A percentile compares a stretch with the other conserved stretches of the same genome.
These are phyloP conservation scores for Boechera divaricarpa DNA, from an alignment of 345 rosid genomes.

Conservation along the genomic window DNA sequence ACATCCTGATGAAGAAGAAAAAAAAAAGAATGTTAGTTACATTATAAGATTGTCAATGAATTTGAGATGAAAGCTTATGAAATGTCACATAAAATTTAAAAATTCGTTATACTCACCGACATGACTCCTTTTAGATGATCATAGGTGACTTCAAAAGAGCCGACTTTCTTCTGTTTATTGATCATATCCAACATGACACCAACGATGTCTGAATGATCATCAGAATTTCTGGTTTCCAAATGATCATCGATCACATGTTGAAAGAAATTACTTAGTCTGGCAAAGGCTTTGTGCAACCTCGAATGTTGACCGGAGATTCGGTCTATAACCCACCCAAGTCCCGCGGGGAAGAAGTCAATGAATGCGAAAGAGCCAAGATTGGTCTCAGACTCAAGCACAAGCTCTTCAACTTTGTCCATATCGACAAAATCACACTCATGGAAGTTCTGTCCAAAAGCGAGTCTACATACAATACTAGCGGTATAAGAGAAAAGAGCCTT, in stretches of 20 bases:
- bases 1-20: slow-evolving; percentile 43
- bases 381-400: slow-evolving; percentile 46
- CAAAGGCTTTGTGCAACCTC: slow-evolving; percentile 45
- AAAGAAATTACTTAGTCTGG: slow-evolving; percentile 45
- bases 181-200: slow-evolving; percentile 47
- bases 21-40: background rate
- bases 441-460: slow-evolving; percentile 48
- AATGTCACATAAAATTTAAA: background rate
- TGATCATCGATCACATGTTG: slow-evolving; percentile 55
- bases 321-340: slow-evolving; percentile 52
- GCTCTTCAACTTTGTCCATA: slow-evolving; percentile 42
- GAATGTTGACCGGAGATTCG: slow-evolving; percentile 42
- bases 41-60: background rate
- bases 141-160: slow-evolving; percentile 26
- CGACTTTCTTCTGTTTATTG: background rate
- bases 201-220: slow-evolving; percentile 48
- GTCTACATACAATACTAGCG: slow-evolving; percentile 45
- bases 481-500: slow-evolving; percentile 39
- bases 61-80: background rate
- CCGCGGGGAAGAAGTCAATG: slow-evolving; percentile 45
- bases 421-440: slow-evolving; percentile 45
- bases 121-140: slow-evolving; percentile 54
- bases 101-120: slow-evolving; percentile 39
- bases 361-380: slow-evolving; percentile 42
- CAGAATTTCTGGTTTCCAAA: slow-evolving; percentile 32